A percentile compares a stretch with the other conserved stretches of the same genome.
Evolutionary conservation across 176 grass and related monocot genomes (phyloP).

Genomic region (Paspalum vaginatum): DNA sequence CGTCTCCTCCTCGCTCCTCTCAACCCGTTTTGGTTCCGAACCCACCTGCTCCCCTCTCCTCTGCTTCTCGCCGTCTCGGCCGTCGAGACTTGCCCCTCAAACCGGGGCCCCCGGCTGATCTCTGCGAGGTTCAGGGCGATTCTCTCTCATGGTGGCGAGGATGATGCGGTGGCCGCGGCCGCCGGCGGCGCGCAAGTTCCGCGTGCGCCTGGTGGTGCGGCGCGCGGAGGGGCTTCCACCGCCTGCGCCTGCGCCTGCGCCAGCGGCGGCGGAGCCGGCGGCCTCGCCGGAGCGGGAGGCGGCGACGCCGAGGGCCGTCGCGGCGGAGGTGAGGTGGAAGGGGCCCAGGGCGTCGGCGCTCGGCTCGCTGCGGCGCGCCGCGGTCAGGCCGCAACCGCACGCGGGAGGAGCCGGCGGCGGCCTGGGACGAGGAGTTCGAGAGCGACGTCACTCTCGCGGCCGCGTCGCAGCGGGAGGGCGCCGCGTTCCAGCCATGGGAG

Average conservation of each 20-base stretch:
- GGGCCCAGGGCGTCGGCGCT: constrained; percentile 71
- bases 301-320: constrained; percentile 38
- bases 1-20: not conserved
- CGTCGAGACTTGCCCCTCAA: not conserved
- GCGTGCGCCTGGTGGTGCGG: constrained; percentile 63
- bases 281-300: constrained; percentile 7
- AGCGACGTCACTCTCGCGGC: constrained; percentile 65
- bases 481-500: constrained; percentile 81
- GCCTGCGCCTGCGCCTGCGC: not conserved
- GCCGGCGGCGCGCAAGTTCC: constrained; percentile 73
- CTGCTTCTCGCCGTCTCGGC: not conserved
- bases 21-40: not conserved
- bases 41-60: not conserved
- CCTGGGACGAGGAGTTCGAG: constrained; percentile 92
- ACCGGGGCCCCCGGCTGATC: not conserved
- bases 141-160: constrained; percentile 61
- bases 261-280: not conserved
- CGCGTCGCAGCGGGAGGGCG: constrained; percentile 58
- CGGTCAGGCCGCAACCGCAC: constrained; percentile 85
- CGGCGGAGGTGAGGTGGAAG: constrained; percentile 87
- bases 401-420: constrained; percentile 47
- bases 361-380: constrained; percentile 71
- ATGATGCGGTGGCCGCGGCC: constrained; percentile 95
- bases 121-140: not conserved
- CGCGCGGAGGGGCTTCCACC: constrained; percentile 50